Percentiles rank a stretch among this genome's conserved stretches.
phyloP scores from a whole-genome alignment of 2,329 filamentous ascomycete genomes.

The Aspergillus bombycis region DNA sequence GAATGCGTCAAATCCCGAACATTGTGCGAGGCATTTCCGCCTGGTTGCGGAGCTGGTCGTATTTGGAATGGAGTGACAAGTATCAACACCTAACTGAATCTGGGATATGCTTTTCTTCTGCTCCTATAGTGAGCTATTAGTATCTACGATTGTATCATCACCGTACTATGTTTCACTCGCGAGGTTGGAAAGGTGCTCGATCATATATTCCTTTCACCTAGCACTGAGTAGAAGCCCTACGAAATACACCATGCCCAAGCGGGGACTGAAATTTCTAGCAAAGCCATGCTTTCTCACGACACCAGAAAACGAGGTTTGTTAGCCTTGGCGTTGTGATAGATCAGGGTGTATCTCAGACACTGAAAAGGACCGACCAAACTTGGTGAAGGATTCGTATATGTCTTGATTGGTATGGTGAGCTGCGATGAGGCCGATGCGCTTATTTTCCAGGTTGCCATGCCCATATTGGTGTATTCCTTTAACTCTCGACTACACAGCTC shows the following conservation, averaged over 20 bases:
- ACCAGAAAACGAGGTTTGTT: not conserved
- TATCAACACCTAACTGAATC: not conserved
- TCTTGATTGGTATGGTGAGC: not conserved
- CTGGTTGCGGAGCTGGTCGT: not conserved
- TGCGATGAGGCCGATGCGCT: not conserved
- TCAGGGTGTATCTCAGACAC: not conserved
- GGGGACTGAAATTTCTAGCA: not conserved
- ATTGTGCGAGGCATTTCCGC: not conserved
- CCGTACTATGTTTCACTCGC: not conserved
- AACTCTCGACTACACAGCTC: not conserved
- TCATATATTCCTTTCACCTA: not conserved
- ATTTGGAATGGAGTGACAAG: not conserved
- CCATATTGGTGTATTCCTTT: not conserved
- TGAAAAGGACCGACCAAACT: not conserved
- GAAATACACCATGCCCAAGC: not conserved
- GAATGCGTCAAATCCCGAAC: no score
- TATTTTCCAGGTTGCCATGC: not conserved
- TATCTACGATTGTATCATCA: not conserved
- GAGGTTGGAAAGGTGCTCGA: not conserved
- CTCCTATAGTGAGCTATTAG: not conserved
- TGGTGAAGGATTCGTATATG: not conserved
- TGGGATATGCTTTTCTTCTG: not conserved
- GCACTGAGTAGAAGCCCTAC: not conserved
- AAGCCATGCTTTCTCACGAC: not conserved
- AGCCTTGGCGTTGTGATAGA: not conserved